Conservation (phyloP, 768 basidiomycete genomes). For the Leccinum arenicola region DNA sequence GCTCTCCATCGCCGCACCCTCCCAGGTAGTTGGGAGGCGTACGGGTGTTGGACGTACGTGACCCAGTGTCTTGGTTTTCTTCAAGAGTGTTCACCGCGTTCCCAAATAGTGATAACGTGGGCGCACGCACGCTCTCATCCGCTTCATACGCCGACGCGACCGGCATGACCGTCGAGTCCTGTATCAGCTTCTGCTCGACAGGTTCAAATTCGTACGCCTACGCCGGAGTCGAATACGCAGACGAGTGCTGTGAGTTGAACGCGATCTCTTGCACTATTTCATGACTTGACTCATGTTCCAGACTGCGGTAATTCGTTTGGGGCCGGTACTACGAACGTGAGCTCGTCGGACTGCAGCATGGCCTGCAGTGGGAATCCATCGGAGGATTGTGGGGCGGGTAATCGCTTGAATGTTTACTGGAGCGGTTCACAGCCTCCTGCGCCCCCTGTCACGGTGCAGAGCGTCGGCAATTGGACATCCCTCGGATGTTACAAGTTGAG, state of each 20-base stretch:
- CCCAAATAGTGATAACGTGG: conserved; percentile 49
- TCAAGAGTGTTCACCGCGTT: conserved; percentile 3
- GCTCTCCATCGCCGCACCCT: conserved; percentile 29
- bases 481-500: conserved; percentile 71
- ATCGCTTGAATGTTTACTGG: conserved; percentile 61
- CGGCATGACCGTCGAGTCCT: conserved; percentile 61
- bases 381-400: conserved; percentile 61
- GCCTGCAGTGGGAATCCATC: conserved; percentile 56
- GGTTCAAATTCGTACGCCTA: conserved; percentile 45
- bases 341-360: conserved; percentile 55
- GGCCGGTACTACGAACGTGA: conserved; percentile 43
- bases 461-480: conserved; percentile 59
- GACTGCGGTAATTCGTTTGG: conserved; percentile 62
- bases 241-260: conserved; percentile 56
- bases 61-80: neutral
- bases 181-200: conserved; percentile 42
- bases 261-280: neutral
- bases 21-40: conserved; percentile 52
- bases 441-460: conserved; percentile 49
- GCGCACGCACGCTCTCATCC: conserved; percentile 55
- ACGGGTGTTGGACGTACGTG: conserved; percentile 61
- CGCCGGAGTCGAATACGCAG: conserved; percentile 68
- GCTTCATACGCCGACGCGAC: conserved; percentile 42
- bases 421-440: conserved; percentile 57
- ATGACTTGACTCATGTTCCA: conserved; percentile 23